These are phyloP conservation scores for Lotmaria passim DNA, from an alignment of 208 protist species.

Conservation along the genomic window DNA sequence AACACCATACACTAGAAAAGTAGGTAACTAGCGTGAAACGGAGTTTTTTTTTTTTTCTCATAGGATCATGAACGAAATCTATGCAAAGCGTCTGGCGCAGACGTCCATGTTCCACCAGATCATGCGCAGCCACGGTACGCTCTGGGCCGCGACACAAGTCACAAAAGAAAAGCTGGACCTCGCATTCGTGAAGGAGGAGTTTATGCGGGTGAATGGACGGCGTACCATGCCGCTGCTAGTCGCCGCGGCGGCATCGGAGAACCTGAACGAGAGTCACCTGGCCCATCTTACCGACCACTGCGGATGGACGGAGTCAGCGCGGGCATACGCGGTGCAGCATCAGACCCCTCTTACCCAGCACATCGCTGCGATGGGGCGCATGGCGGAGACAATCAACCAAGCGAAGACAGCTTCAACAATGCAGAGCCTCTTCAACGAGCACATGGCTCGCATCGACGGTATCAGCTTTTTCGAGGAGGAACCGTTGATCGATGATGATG, in stretches of 20 bases:
- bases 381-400: slow-evolving; percentile 87
- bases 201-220: slow-evolving; percentile 88
- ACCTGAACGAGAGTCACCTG: slow-evolving; percentile 67
- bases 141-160: slow-evolving; percentile 89
- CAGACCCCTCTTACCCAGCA: slow-evolving; percentile 89
- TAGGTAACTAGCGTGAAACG: too few species aligned
- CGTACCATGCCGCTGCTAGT: slow-evolving; percentile 86
- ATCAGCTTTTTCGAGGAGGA: slow-evolving; percentile 86
- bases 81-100: slow-evolving; percentile 77
- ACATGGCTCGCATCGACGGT: slow-evolving; percentile 78
- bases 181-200: slow-evolving; percentile 84
- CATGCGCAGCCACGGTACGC: slow-evolving; percentile 84
- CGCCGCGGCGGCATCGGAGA: slow-evolving; percentile 63
- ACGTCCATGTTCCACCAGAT: slow-evolving; percentile 89
- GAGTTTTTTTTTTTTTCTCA: too few species aligned
- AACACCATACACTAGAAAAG: too few species aligned
- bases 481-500: slow-evolving; percentile 63
- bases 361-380: slow-evolving; percentile 86
- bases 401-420: slow-evolving; percentile 51
- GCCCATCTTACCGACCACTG: slow-evolving; percentile 83
- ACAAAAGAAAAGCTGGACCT: slow-evolving; percentile 81
- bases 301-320: slow-evolving; percentile 78
- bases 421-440: slow-evolving; percentile 83
- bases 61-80: slow-evolving; percentile 89
- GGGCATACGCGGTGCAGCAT: slow-evolving; percentile 76